These are phyloP conservation scores for Pichia ethanolica DNA, from an alignment of 805 yeast species.

Conservation along the genomic window DNA sequence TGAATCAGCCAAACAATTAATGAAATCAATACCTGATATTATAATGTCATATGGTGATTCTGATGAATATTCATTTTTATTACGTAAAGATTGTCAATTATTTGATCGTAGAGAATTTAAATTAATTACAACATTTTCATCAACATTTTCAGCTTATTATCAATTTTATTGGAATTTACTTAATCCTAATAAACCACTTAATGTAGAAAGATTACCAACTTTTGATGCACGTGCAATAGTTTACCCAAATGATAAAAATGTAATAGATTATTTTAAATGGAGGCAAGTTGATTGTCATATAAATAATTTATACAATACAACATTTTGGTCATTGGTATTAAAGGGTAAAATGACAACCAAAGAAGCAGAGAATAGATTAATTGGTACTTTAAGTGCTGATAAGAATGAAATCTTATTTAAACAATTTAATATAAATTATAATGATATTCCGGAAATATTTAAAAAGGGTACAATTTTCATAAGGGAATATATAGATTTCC, in stretches of 20 bases:
- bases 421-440: conserved; percentile 79
- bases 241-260: conserved; percentile 56
- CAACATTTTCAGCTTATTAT: conserved; percentile 74
- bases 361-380: conserved; percentile 71
- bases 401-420: conserved; percentile 82
- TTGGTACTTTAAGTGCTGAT: conserved; percentile 75
- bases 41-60: conserved; percentile 88
- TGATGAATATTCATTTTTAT: conserved; percentile 85
- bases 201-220: conserved; percentile 55
- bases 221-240: conserved; percentile 88
- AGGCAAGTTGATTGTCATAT: conserved; percentile 96
- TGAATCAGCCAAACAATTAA: conserved; percentile 60
- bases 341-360: conserved; percentile 63
- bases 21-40: conserved; percentile 62
- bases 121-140: conserved; percentile 72
- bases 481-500: conserved; percentile 33
- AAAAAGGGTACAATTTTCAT: conserved; percentile 72
- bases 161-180: conserved; percentile 55
- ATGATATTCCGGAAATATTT: conserved; percentile 80
- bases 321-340: conserved; percentile 80
- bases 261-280: conserved; percentile 88
- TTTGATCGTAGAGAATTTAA: conserved; percentile 83
- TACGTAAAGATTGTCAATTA: conserved; percentile 53
- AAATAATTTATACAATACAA: conserved; percentile 86
- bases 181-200: conserved; percentile 41